Base-by-base conservation (phyloP, 371 early-diverging fungal genomes). In the Apophysomyces elegans region DNA sequence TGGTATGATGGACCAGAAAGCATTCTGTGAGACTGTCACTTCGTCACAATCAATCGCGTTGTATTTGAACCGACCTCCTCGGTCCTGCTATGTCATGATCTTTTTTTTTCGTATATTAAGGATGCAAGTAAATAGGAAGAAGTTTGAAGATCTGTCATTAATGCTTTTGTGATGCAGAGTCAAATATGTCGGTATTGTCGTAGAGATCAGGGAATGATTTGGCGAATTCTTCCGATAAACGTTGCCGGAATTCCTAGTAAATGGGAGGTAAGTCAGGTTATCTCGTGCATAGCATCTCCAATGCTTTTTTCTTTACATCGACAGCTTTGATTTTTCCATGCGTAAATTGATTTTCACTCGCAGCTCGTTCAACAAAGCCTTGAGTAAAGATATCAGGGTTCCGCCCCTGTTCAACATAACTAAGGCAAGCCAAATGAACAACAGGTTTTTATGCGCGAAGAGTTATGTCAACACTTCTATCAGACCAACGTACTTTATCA, bases 281-380 rank as follows among this genome's bases (percentile, higher is more conserved):
- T 14, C 2, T 36, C 39, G 32, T 32, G 11, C 14, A 18, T 13
- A 2, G 39, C n/a, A 37, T 6, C 12, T 26, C 32, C 32, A 26
- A 26, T 26, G 0, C 26, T 12, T 9, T 21, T 8, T 16, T n/a
- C 35, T 35, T 36, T 84, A 83, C 88, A 66, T 82, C 81, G 47
- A 91, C 80, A 14, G 92, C 90, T 14, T 82, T 74, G 58, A 90
- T 84, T 67, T 91, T 91, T 63, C 92, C 92, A 63, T 91, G 86
- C 0, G 92, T 89, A 56, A 87, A 91, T 65, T 91, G 92, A 68
- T 91, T 91, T 70, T 91, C 92, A n/a, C 86, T 90, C 14, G 90
- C 92, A 44, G 87, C 78, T 59, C 91, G 78, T 71, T 90, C 90
- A 61, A 88, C 81, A 69, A 90, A 91, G 45, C 78, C 84, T 75